Conservation (phyloP, 345 rosid genomes). For the Rhodamnia argentea region DNA sequence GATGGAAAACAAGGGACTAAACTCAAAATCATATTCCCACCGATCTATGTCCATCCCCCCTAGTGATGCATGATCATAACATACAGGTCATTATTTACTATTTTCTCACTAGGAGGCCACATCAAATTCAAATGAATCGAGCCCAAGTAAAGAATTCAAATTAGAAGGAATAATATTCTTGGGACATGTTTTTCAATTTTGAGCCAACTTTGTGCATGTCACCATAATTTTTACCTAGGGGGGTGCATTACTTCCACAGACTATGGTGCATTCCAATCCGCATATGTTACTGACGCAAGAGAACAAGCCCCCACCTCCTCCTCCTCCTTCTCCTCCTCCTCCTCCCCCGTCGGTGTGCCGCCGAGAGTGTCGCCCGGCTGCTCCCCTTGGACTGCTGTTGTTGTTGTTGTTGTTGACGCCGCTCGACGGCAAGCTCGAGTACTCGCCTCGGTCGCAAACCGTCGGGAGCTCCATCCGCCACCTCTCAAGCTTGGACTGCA, state of each 20-base stretch:
- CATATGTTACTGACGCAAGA: constrained; percentile 65
- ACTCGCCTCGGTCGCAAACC: constrained; percentile 32
- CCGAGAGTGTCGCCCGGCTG: constrained; percentile 14
- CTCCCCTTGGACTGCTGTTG: neutral
- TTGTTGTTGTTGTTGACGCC: constrained; percentile 1
- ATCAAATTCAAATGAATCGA: neutral
- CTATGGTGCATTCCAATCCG: constrained; percentile 62
- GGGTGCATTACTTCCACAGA: constrained; percentile 28
- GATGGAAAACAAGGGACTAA: neutral
- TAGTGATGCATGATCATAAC: neutral
- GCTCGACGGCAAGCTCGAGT: constrained; percentile 19
- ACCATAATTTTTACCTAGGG: constrained; percentile 3
- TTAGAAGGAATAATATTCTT: neutral
- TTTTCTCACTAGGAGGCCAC: neutral
- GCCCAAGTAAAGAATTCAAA: neutral
- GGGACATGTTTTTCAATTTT: neutral
- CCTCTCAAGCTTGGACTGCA: constrained; percentile 66
- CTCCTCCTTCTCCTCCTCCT: constrained; percentile 16
- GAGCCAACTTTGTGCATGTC: neutral
- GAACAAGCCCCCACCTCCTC: constrained; percentile 22
- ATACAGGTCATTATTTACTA: neutral
- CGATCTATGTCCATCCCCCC: neutral
- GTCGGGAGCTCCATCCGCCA: constrained; percentile 80
- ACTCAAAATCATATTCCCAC: neutral
- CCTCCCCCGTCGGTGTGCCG: constrained; percentile 30